Evolutionary conservation across 2,329 filamentous ascomycete species (phyloP).

Genomic region (Ophiocordyceps camponoti-saundersi): DNA sequence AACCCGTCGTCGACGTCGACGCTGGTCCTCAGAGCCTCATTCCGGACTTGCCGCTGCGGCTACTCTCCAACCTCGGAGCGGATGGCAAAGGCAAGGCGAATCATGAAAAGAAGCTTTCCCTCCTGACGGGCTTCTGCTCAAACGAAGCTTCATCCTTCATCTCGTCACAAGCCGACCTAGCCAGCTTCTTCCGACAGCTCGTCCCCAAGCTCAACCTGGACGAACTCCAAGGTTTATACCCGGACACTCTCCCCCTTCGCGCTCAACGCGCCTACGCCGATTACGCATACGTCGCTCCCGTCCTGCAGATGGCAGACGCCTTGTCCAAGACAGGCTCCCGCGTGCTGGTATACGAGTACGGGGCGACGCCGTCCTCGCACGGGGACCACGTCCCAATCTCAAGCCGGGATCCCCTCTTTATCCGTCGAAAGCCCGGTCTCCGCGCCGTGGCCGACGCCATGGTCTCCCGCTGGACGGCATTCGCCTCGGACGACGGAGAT

Average conservation of each 20-base stretch:
- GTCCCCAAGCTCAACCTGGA: conserved; percentile 44
- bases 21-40: conserved; percentile 39
- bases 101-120: background rate
- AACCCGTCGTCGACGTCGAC: conserved; percentile 46
- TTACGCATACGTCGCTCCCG: conserved; percentile 47
- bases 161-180: conserved; percentile 35
- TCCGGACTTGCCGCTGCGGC: conserved; percentile 36
- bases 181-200: conserved; percentile 41
- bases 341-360: conserved; percentile 43
- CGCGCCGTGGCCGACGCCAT: conserved; percentile 20
- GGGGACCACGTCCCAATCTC: conserved; percentile 27
- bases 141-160: conserved; percentile 55
- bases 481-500: conserved; percentile 7
- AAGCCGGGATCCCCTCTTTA: conserved; percentile 20
- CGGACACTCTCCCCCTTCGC: conserved; percentile 21
- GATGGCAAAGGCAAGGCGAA: too few relatives aligned
- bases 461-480: conserved; percentile 23
- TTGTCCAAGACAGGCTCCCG: conserved; percentile 12
- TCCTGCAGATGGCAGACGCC: conserved; percentile 39
- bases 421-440: conserved; percentile 20
- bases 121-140: conserved; percentile 54
- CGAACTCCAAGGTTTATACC: conserved; percentile 42
- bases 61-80: conserved; percentile 29
- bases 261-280: conserved; percentile 35
- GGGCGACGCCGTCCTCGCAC: conserved; percentile 28